Evolutionary conservation across 2,329 filamentous ascomycete genomes (phyloP).

Genomic region (Beauveria pseudobassiana): DNA sequence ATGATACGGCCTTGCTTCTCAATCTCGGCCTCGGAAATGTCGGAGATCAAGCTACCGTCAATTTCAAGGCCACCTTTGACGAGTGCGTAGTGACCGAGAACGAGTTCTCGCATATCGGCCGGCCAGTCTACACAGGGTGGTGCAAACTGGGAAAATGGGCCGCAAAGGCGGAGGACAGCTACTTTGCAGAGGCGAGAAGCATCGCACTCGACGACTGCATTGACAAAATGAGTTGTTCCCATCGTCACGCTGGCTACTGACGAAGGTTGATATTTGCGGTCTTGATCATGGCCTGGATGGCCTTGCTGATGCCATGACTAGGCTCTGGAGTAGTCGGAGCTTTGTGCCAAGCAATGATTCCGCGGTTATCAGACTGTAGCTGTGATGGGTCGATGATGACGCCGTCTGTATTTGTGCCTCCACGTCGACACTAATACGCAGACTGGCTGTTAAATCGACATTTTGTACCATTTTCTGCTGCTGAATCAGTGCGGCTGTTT

Average conservation of each 20-base stretch:
- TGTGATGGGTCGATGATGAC: constrained; percentile 39
- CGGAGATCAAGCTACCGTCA: constrained; percentile 39
- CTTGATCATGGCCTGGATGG: constrained; percentile 36
- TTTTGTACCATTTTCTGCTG: neutral
- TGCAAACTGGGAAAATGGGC: constrained; percentile 43
- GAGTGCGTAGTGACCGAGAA: constrained; percentile 37
- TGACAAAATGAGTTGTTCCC: constrained; percentile 52
- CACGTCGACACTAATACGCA: constrained; percentile 39
- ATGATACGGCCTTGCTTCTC: constrained; percentile 31
- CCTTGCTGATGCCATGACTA: constrained; percentile 37
- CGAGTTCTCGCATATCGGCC: constrained; percentile 36
- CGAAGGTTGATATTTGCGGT: constrained; percentile 24
- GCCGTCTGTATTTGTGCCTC: constrained; percentile 47
- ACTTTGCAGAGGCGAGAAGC: constrained; percentile 38
- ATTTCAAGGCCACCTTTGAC: constrained; percentile 45
- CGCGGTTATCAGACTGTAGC: constrained; percentile 27
- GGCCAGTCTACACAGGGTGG: constrained; percentile 49
- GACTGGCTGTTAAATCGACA: constrained; percentile 10
- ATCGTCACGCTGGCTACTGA: constrained; percentile 43
- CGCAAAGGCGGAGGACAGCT: constrained; percentile 47
- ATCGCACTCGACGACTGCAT: constrained; percentile 49
- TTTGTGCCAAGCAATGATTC: constrained; percentile 43
- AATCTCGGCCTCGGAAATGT: constrained; percentile 36
- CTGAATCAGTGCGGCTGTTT: neutral
- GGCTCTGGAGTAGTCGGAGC: constrained; percentile 40